Base-by-base conservation (phyloP, 225 moss, liverwort and hornwort genomes). In the Anthoceros angustus region DNA sequence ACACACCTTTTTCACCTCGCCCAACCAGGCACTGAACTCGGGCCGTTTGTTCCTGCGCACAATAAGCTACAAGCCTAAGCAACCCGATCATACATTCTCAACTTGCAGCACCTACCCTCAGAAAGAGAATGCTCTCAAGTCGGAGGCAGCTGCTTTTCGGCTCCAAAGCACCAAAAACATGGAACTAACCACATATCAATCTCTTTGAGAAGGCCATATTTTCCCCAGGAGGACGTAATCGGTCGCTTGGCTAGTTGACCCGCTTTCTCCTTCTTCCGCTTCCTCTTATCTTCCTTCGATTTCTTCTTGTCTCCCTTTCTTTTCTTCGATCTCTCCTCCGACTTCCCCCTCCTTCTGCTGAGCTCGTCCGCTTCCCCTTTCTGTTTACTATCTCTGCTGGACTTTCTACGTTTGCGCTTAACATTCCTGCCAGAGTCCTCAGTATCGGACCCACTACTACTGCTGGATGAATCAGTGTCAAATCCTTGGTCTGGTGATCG, bases 1-100 rank as follows among this genome's bases (percentile, higher is more conserved):
- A 4, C 16, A 50, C 84, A 92, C 93, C 94, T 95, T 95, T 81
- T 90, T 90, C 78, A 95, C 94, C 73, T 95, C 90, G 14, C 81
- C 90, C 70, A 95, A 84, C 94, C 94, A 95, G 18, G 88, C 82
- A 81, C 83, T 86, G 64, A 95, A 95, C 70, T 95, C 94, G 4
- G 90, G 90, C 70, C 82, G 83, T 64, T 74, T 90, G 72, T 86
- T 95, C 93, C 86, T 92, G 84, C 38, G 72, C 67, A 25, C 14
- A 63, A 10, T 18, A 10, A 6, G 4, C 3, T 15, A 40, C 3
- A 20, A 6, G 3, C 12, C 12, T 63, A 25, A 63, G 26, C 15
- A 6, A 63, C 20, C 24, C 5, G 32, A 63, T 26, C 20, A 16
- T 62, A 43, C 39, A 70, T 40, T 12, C 11, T 62, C 0, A 41